phyloP scores from a whole-genome alignment of 2,329 filamentous ascomycete species.

The Clonostachys rosea region DNA sequence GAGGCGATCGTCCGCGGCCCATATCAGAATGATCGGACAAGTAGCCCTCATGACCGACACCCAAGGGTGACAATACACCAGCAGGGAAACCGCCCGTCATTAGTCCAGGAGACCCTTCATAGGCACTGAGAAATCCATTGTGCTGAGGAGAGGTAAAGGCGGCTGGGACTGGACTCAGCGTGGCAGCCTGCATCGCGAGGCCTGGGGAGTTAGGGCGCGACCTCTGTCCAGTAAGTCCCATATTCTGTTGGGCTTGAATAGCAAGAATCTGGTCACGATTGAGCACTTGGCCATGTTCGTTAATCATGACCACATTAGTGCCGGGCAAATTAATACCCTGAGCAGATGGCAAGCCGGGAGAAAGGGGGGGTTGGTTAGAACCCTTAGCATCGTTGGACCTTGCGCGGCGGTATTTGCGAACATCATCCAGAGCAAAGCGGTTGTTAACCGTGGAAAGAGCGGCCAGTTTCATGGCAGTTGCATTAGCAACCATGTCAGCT shows the following conservation, averaged over 20 bases:
- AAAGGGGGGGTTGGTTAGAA: conserved; percentile 55
- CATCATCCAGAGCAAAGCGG: conserved; percentile 92
- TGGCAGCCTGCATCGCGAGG: conserved; percentile 65
- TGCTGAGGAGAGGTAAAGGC: conserved; percentile 81
- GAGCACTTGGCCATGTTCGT: conserved; percentile 84
- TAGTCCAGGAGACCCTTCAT: conserved; percentile 71
- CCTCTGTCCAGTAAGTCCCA: conserved; percentile 61
- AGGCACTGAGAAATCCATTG: conserved; percentile 89
- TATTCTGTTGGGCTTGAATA: conserved; percentile 65
- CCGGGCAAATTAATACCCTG: conserved; percentile 60
- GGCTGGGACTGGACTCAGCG: conserved; percentile 57
- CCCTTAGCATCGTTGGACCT: conserved; percentile 80
- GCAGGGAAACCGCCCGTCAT: conserved; percentile 65
- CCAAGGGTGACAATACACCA: conserved; percentile 69
- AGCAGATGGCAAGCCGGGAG: conserved; percentile 48
- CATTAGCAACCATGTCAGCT: conserved; percentile 97
- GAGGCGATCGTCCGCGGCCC: conserved; percentile 82
- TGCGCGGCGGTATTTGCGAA: conserved; percentile 89
- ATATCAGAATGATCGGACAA: conserved; percentile 93
- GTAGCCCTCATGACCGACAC: conserved; percentile 75
- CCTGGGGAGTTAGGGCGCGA: conserved; percentile 90
- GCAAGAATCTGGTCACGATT: conserved; percentile 81
- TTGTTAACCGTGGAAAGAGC: conserved; percentile 98
- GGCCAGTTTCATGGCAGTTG: conserved; percentile 97
- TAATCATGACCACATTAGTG: conserved; percentile 87